Conservation (phyloP, 2,329 filamentous ascomycete genomes). For the Cercospora beticola region DNA sequence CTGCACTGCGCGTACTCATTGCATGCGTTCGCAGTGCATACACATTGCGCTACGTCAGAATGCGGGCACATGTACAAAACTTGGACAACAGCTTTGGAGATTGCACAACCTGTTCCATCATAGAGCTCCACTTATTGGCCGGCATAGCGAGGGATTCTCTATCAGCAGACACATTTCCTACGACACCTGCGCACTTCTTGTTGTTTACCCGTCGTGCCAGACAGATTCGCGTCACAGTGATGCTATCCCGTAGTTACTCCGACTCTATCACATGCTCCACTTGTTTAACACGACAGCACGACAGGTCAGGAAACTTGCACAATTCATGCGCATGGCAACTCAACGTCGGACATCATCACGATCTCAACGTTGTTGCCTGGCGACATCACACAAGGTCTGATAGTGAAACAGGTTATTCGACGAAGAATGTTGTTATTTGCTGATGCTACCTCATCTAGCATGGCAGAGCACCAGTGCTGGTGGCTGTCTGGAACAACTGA, state of each 20-base stretch:
- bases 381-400: background rate
- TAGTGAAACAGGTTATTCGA: background rate
- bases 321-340: background rate
- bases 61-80: conserved; percentile 6
- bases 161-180: conserved; percentile 8
- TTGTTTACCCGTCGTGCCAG: background rate
- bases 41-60: conserved; percentile 10
- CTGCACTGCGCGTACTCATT: conserved; percentile 2
- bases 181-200: background rate
- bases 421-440: background rate
- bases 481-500: conserved; percentile 12
- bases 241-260: background rate
- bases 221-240: conserved; percentile 12
- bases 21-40: background rate
- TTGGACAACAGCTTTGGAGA: background rate
- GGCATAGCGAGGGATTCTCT: conserved; percentile 5
- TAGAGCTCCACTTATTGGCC: conserved; percentile 8
- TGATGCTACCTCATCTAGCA: conserved; percentile 7
- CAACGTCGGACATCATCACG: background rate
- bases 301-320: background rate
- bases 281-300: background rate
- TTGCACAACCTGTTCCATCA: conserved; percentile 8
- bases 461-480: conserved; percentile 13
- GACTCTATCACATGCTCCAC: background rate
- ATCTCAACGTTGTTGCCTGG: conserved; percentile 6